Evolutionary conservation across 2,329 filamentous ascomycete genomes (phyloP).

Genomic region (Capronia americana): DNA sequence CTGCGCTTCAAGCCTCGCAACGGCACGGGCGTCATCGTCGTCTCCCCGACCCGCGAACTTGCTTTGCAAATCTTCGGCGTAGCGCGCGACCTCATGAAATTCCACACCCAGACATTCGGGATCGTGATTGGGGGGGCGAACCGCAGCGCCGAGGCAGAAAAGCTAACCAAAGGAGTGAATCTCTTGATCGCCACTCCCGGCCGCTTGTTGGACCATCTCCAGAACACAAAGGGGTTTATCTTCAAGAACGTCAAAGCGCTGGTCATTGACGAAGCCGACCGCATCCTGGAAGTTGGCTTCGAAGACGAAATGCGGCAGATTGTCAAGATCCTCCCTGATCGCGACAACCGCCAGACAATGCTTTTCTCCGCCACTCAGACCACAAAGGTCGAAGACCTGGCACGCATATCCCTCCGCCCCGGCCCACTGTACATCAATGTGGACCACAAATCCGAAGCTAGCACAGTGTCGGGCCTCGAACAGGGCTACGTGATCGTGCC

Average conservation of each 20-base stretch:
- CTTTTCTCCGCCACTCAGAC: constrained; percentile 99
- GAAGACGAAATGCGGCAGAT: constrained; percentile 98
- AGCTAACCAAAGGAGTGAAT: constrained; percentile 93
- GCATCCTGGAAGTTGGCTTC: constrained; percentile 93
- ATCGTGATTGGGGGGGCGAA: constrained; percentile 97
- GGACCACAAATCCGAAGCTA: constrained; percentile 85
- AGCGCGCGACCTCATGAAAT: constrained; percentile 86
- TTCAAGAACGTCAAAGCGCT: constrained; percentile 94
- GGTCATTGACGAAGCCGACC: constrained; percentile 95
- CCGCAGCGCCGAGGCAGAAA: constrained; percentile 86
- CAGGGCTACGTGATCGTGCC: constrained; percentile 96
- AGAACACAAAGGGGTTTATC: constrained; percentile 85
- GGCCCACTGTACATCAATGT: constrained; percentile 98
- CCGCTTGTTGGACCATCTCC: constrained; percentile 88
- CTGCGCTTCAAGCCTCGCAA: constrained; percentile 95
- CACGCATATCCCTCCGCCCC: constrained; percentile 86
- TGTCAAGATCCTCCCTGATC: constrained; percentile 82
- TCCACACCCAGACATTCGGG: constrained; percentile 93
- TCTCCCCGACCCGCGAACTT: constrained; percentile 91
- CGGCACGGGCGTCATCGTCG: constrained; percentile 87
- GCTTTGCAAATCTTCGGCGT: constrained; percentile 97
- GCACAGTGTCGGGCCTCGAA: constrained; percentile 90
- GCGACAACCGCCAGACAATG: constrained; percentile 89
- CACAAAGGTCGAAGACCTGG: constrained; percentile 96
- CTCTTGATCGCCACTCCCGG: constrained; percentile 93